Conservation (phyloP, 1,284 basidiomycete species). For the Leucoagaricus sp. region DNA sequence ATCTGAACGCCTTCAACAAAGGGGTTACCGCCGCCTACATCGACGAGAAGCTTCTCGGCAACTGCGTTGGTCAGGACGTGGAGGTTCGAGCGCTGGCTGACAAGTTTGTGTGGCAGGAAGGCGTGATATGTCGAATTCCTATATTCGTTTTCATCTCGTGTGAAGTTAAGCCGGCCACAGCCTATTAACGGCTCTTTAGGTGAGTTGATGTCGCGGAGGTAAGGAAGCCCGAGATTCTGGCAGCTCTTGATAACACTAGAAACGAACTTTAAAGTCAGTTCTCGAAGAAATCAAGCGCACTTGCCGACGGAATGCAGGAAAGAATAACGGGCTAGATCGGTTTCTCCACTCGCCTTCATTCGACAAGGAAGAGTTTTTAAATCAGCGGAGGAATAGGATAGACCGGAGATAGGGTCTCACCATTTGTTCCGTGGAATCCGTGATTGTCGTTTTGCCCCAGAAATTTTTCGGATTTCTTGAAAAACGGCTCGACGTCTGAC, state of each 20-base stretch:
- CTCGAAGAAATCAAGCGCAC: not conserved
- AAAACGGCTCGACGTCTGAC: conserved; percentile 8
- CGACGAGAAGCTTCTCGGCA: not conserved
- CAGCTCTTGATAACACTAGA: conserved; percentile 4
- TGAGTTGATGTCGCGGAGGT: conserved; percentile 5
- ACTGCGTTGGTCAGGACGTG: conserved; percentile 8
- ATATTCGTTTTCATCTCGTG: conserved; percentile 5
- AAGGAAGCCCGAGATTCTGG: not conserved
- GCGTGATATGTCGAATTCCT: conserved; percentile 9
- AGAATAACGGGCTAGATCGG: conserved; percentile 1
- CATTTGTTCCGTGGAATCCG: conserved; percentile 2
- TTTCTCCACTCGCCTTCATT: conserved; percentile 9
- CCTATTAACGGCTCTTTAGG: not conserved
- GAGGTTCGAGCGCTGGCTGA: conserved; percentile 4
- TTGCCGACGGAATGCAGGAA: not conserved
- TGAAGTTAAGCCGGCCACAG: conserved; percentile 7
- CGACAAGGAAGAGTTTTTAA: not conserved
- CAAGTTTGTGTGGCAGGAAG: conserved; percentile 2
- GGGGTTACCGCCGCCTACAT: not conserved
- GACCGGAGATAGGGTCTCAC: not conserved
- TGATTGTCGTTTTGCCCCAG: not conserved
- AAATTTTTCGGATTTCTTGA: conserved; percentile 8
- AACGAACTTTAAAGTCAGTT: not conserved
- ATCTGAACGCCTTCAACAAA: conserved; percentile 2
- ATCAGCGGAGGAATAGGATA: not conserved